A percentile compares a stretch with the other conserved stretches of the same genome.
Conservation (phyloP, 2,329 filamentous ascomycete genomes). For the Aspergillus pseudonomiae region DNA sequence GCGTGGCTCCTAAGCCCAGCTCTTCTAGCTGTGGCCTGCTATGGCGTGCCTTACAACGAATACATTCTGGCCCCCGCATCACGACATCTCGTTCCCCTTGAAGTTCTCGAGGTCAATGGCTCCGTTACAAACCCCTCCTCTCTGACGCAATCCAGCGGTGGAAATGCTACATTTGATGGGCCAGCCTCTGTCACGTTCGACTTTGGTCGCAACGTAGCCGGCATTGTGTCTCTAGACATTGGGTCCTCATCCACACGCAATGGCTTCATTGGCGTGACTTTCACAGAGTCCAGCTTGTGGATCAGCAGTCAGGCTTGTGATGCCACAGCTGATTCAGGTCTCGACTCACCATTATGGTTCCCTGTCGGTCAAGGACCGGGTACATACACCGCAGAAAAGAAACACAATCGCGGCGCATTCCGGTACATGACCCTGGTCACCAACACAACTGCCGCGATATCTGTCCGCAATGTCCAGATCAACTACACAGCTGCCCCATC, state of each 20-base stretch:
- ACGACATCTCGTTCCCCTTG: slow-evolving; percentile 28
- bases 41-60: slow-evolving; percentile 31
- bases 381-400: slow-evolving; percentile 44
- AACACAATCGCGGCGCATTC: slow-evolving; percentile 51
- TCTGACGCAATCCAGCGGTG: slow-evolving; percentile 8
- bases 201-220: slow-evolving; percentile 44
- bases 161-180: slow-evolving; percentile 20
- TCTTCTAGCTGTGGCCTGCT: slow-evolving; percentile 11
- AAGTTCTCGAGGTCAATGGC: slow-evolving; percentile 34
- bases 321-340: slow-evolving; percentile 49
- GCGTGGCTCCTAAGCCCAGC: slow-evolving; percentile 14
- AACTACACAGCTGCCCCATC: slow-evolving; percentile 46
- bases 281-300: slow-evolving; percentile 49
- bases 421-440: slow-evolving; percentile 50
- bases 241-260: slow-evolving; percentile 22
- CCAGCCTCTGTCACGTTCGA: slow-evolving; percentile 43
- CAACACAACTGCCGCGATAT: slow-evolving; percentile 46
- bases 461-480: slow-evolving; percentile 40
- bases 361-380: slow-evolving; percentile 38
- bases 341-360: slow-evolving; percentile 56
- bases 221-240: slow-evolving; percentile 40
- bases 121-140: slow-evolving; percentile 28
- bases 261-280: slow-evolving; percentile 44
- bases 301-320: slow-evolving; percentile 52
- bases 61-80: slow-evolving; percentile 39